phyloP scores from a whole-genome alignment of 2,329 filamentous ascomycete genomes.

The Apiospora aurea region DNA sequence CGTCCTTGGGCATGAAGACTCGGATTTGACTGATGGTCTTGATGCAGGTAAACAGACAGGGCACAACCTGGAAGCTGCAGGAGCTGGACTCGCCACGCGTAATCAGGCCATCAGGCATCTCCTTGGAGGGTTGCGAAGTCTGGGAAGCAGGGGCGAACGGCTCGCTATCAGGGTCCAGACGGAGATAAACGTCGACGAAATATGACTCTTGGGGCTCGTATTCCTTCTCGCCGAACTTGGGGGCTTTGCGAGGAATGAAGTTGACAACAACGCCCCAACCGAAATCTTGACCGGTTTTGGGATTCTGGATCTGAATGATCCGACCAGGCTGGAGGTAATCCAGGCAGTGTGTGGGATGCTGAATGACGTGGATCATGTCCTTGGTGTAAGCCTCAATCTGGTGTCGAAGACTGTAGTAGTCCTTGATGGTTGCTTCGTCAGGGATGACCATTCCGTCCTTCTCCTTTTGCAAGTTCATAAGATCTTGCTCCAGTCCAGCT shows the following conservation, averaged over 20 bases:
- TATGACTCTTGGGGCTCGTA: slow-evolving; percentile 78
- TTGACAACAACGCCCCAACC: slow-evolving; percentile 93
- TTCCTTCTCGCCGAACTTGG: slow-evolving; percentile 73
- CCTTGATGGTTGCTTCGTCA: slow-evolving; percentile 87
- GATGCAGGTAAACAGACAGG: slow-evolving; percentile 85
- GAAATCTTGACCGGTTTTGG: slow-evolving; percentile 74
- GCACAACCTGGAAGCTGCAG: slow-evolving; percentile 80
- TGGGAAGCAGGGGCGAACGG: slow-evolving; percentile 47
- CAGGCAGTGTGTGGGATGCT: slow-evolving; percentile 85
- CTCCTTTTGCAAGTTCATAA: slow-evolving; percentile 79
- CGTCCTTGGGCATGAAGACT: slow-evolving; percentile 81
- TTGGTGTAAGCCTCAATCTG: slow-evolving; percentile 83
- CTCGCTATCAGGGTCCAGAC: slow-evolving; percentile 58
- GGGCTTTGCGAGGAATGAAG: slow-evolving; percentile 68
- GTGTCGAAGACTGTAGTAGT: slow-evolving; percentile 90
- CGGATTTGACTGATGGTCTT: slow-evolving; percentile 85
- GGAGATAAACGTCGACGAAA: slow-evolving; percentile 82
- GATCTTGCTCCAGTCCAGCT: slow-evolving; percentile 80
- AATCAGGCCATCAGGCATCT: slow-evolving; percentile 70
- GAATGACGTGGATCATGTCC: slow-evolving; percentile 91
- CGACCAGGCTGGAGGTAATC: slow-evolving; percentile 89
- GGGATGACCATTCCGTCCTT: slow-evolving; percentile 77
- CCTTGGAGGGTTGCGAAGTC: slow-evolving; percentile 41
- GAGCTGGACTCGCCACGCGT: slow-evolving; percentile 69
- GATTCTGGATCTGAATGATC: slow-evolving; percentile 83